phyloP scores from a whole-genome alignment of 305 asterid species.

The Solanum hybrid region DNA sequence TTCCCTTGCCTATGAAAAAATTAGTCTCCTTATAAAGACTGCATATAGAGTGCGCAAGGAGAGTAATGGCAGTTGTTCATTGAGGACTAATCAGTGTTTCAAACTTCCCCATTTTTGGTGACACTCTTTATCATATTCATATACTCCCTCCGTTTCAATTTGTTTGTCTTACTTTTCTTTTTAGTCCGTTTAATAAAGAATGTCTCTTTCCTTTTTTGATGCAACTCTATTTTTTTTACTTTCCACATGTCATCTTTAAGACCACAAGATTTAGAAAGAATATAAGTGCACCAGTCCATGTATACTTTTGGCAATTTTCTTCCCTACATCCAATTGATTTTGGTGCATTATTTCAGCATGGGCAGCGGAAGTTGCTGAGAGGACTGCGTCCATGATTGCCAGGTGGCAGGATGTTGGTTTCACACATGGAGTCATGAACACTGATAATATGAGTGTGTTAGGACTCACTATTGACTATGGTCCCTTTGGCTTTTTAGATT shows the following conservation, averaged over 20 bases:
- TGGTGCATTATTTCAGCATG: slow-evolving; percentile 48
- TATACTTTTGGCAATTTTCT: not conserved
- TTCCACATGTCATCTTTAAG: not conserved
- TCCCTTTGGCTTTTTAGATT: slow-evolving; percentile 90
- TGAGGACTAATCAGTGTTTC: not conserved
- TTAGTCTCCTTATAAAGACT: not conserved
- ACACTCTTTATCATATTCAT: not conserved
- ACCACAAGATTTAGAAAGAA: not conserved
- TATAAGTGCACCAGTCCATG: not conserved
- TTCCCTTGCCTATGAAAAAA: not conserved
- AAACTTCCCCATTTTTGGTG: not conserved
- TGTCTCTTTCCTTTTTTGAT: not conserved
- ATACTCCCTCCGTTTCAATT: not conserved
- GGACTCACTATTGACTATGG: slow-evolving; percentile 94
- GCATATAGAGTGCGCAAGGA: not conserved
- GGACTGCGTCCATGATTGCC: slow-evolving; percentile 75
- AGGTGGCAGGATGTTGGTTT: slow-evolving; percentile 96
- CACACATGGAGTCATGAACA: slow-evolving; percentile 92
- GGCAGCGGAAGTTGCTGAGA: slow-evolving; percentile 89
- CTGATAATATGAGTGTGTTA: slow-evolving; percentile 89
- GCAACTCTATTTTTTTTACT: not conserved
- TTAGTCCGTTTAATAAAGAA: not conserved
- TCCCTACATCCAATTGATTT: not conserved
- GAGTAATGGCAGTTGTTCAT: not conserved
- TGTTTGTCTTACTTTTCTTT: not conserved